These are phyloP conservation scores for Syzygium aromaticum DNA, from an alignment of 345 rosid species.

Conservation along the genomic window DNA sequence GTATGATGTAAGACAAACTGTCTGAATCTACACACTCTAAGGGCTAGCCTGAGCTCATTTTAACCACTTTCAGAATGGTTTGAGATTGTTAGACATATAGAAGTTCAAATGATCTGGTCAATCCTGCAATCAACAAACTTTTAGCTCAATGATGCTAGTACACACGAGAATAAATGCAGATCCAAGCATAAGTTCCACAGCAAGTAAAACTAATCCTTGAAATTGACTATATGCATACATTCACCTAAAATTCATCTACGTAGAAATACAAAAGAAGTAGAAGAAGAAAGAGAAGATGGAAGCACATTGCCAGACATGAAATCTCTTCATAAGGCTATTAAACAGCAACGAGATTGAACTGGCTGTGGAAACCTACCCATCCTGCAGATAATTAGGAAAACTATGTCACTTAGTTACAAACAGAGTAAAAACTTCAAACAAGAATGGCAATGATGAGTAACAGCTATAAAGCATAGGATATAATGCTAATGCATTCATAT, in stretches of 20 bases:
- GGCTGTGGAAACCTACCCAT: slow-evolving; percentile 45
- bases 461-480: background rate
- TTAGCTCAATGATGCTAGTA: background rate
- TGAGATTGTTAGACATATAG: background rate
- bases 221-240: background rate
- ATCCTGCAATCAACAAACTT: background rate
- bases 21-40: background rate
- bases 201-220: background rate
- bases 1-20: background rate
- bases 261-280: background rate
- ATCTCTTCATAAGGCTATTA: background rate
- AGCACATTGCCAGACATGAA: background rate
- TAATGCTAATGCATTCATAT: background rate
- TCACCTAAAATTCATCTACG: background rate
- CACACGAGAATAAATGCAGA: background rate
- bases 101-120: background rate
- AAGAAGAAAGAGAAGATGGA: background rate
- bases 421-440: background rate
- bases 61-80: background rate
- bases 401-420: background rate
- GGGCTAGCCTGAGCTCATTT: background rate
- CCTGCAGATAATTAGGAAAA: slow-evolving; percentile 36
- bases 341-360: background rate
- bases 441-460: background rate
- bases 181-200: background rate